Evolutionary conservation across 495 filamentous ascomycete genomes (phyloP).

Genomic region (Hypoxylon trugodes): DNA sequence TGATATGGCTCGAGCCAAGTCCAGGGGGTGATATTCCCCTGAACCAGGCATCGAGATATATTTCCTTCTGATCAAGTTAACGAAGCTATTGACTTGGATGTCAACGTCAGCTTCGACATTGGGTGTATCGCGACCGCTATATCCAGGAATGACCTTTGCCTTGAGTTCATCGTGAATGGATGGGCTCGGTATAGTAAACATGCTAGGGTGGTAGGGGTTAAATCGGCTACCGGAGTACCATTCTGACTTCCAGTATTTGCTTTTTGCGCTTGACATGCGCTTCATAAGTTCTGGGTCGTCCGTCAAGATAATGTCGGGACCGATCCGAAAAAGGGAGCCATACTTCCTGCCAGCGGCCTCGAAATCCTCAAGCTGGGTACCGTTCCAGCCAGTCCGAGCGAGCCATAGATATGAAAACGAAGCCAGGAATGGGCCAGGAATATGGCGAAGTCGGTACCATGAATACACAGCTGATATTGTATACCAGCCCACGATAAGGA

Average conservation of each 20-base stretch:
- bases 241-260: slow-evolving; percentile 35
- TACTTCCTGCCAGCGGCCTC: slow-evolving; percentile 29
- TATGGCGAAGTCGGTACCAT: slow-evolving; percentile 37
- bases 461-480: slow-evolving; percentile 24
- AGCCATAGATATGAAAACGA: slow-evolving; percentile 43
- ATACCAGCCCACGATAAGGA: slow-evolving; percentile 12
- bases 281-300: slow-evolving; percentile 54
- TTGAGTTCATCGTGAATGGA: slow-evolving; percentile 41
- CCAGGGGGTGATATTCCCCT: slow-evolving; percentile 55
- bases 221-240: slow-evolving; percentile 54
- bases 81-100: slow-evolving; percentile 55
- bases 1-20: slow-evolving; percentile 54
- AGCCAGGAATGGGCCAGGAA: slow-evolving; percentile 43
- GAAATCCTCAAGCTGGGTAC: slow-evolving; percentile 31
- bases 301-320: slow-evolving; percentile 52
- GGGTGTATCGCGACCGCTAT: slow-evolving; percentile 36
- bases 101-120: slow-evolving; percentile 56
- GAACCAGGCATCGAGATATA: slow-evolving; percentile 60
- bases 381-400: slow-evolving; percentile 21
- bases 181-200: slow-evolving; percentile 49
- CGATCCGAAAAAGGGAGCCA: slow-evolving; percentile 54
- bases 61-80: slow-evolving; percentile 52
- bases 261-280: slow-evolving; percentile 49
- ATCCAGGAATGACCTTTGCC: slow-evolving; percentile 47
- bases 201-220: slow-evolving; percentile 49